Conservation (phyloP, 2,329 filamentous ascomycete species). For the Polytolypa hystricis region DNA sequence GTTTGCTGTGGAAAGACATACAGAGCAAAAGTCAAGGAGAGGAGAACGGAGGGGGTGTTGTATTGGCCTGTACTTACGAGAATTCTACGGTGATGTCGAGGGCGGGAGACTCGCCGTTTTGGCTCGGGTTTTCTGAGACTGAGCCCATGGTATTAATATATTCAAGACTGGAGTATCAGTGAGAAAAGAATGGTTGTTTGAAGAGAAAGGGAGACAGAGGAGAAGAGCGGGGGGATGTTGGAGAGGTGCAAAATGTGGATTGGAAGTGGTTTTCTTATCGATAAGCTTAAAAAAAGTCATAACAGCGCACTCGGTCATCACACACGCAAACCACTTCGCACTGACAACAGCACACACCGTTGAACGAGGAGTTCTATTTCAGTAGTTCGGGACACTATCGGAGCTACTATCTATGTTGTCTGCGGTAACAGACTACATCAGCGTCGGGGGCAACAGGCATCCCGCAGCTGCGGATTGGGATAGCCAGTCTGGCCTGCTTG, state of each 20-base stretch:
- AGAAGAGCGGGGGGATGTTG: neutral
- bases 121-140: neutral
- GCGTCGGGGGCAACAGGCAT: constrained; percentile 81
- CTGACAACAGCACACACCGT: neutral
- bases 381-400: neutral
- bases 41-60: neutral
- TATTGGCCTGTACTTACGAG: constrained; percentile 44
- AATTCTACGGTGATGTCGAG: constrained; percentile 63
- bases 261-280: constrained; percentile 25
- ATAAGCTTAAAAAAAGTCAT: constrained; percentile 19
- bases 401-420: constrained; percentile 24
- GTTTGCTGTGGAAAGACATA: constrained; percentile 10
- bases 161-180: too few species aligned
- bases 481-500: constrained; percentile 54
- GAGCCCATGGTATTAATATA: neutral
- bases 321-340: neutral
- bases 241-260: too few species aligned
- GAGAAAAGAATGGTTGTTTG: too few species aligned
- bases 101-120: constrained; percentile 1
- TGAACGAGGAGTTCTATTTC: neutral
- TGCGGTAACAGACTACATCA: constrained; percentile 44
- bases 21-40: too few species aligned
- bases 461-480: constrained; percentile 87
- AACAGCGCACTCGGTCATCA: neutral
- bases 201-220: constrained; percentile 1